phyloP scores from a whole-genome alignment of 2,329 filamentous ascomycete genomes.

The Alternaria angustiovoidea region DNA sequence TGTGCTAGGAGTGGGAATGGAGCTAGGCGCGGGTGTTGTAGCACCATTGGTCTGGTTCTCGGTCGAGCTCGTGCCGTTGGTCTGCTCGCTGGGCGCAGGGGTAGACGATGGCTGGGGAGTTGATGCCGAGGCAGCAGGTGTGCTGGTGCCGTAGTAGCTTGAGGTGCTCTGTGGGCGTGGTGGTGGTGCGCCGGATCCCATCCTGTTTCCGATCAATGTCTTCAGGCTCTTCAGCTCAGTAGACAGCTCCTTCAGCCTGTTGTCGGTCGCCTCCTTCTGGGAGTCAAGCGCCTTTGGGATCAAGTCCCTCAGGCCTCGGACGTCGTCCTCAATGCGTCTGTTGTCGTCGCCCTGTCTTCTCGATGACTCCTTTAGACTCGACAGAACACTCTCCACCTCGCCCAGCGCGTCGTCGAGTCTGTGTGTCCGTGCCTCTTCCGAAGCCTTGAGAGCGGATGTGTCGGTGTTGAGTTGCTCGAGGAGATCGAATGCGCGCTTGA shows the following conservation, averaged over 20 bases:
- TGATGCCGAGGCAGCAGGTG: slow-evolving; percentile 29
- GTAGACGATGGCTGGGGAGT: slow-evolving; percentile 23
- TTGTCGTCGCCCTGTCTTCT: slow-evolving; percentile 86
- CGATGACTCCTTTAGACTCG: slow-evolving; percentile 81
- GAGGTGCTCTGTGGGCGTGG: slow-evolving; percentile 35
- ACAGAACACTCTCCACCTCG: slow-evolving; percentile 84
- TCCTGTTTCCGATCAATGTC: slow-evolving; percentile 76
- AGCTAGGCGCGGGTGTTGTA: slow-evolving; percentile 14
- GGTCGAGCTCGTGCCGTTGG: slow-evolving; percentile 20
- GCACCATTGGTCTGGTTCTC: slow-evolving; percentile 36
- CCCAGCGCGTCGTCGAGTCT: slow-evolving; percentile 80
- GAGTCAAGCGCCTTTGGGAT: slow-evolving; percentile 89
- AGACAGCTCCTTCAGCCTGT: slow-evolving; percentile 82
- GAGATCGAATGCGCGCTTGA: slow-evolving; percentile 88
- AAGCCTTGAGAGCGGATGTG: slow-evolving; percentile 84
- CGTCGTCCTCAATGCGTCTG: slow-evolving; percentile 84
- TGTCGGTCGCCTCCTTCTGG: slow-evolving; percentile 85
- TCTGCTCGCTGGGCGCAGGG: slow-evolving; percentile 32
- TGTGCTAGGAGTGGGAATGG: slow-evolving; percentile 30
- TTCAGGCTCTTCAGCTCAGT: slow-evolving; percentile 91
- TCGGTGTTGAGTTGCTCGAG: slow-evolving; percentile 93
- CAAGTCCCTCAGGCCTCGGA: slow-evolving; percentile 80
- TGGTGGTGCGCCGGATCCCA: slow-evolving; percentile 49
- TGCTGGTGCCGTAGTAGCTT: slow-evolving; percentile 35
- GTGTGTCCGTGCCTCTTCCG: slow-evolving; percentile 84